Percentiles rank a stretch among this genome's conserved stretches.
phyloP scores from a whole-genome alignment of 768 basidiomycete genomes.

The Antrodiella citrinella region DNA sequence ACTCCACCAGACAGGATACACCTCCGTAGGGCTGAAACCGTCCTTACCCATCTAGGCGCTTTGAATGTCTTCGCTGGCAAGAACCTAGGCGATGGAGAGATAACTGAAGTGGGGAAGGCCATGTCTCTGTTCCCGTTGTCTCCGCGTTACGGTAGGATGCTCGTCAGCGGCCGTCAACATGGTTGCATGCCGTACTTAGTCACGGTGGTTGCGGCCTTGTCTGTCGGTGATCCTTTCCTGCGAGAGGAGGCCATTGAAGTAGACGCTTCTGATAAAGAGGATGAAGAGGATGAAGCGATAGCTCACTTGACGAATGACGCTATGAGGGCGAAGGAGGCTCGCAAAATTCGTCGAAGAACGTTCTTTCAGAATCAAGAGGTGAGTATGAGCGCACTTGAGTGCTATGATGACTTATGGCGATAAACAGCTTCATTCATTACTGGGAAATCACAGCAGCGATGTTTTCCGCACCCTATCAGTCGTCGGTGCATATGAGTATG shows the following conservation, averaged over 20 bases:
- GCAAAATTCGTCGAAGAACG: conserved; percentile 55
- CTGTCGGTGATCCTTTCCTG: conserved; percentile 94
- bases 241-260: conserved; percentile 62
- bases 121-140: conserved; percentile 94
- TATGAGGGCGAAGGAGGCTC: conserved; percentile 45
- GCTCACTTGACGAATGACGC: conserved; percentile 39
- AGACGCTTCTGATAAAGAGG: conserved; percentile 32
- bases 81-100: conserved; percentile 39
- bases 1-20: conserved; percentile 81
- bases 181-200: conserved; percentile 90
- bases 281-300: conserved; percentile 28
- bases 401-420: neutral
- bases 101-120: conserved; percentile 83
- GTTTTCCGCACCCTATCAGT: conserved; percentile 83
- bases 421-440: conserved; percentile 60
- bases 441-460: conserved; percentile 80
- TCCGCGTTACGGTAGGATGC: conserved; percentile 93
- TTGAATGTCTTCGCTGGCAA: conserved; percentile 29
- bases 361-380: conserved; percentile 84
- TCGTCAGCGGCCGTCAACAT: conserved; percentile 79
- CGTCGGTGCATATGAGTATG: conserved; percentile 95
- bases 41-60: conserved; percentile 78
- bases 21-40: conserved; percentile 74
- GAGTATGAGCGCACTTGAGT: conserved; percentile 10
- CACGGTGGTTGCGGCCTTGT: conserved; percentile 81